These are phyloP conservation scores for Pythium utonaiense DNA, from an alignment of 352 stramenopile genomes.

Conservation along the genomic window DNA sequence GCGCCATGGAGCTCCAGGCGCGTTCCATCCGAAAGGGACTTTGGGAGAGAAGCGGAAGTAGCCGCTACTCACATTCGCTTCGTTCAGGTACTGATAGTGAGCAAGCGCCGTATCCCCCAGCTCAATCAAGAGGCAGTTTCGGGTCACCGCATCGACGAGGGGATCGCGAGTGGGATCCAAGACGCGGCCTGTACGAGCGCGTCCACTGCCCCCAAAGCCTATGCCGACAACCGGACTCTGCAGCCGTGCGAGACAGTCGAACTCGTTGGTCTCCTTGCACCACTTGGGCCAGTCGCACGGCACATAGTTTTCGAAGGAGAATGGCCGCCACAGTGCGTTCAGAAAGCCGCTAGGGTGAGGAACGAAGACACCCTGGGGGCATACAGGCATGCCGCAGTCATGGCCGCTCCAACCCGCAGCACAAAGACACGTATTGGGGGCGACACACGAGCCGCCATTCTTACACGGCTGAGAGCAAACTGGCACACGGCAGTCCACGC, in stretches of 20 bases:
- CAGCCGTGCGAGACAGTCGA: slow-evolving; percentile 86
- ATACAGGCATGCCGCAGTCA: slow-evolving; percentile 92
- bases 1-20: slow-evolving; percentile 64
- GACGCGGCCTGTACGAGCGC: slow-evolving; percentile 25
- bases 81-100: slow-evolving; percentile 88
- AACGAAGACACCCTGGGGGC: slow-evolving; percentile 92
- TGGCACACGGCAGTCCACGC: slow-evolving; percentile 90
- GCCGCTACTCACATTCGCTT: slow-evolving; percentile 60
- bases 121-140: slow-evolving; percentile 82
- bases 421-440: slow-evolving; percentile 94
- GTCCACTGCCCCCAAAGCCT: slow-evolving; percentile 30
- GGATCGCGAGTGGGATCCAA: slow-evolving; percentile 23
- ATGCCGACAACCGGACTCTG: slow-evolving; percentile 38
- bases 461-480: slow-evolving; percentile 86
- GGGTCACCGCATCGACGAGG: slow-evolving; percentile 1
- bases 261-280: slow-evolving; percentile 91
- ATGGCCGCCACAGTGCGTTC: slow-evolving; percentile 57
- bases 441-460: slow-evolving; percentile 91
- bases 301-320: slow-evolving; percentile 73
- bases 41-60: slow-evolving; percentile 82
- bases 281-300: slow-evolving; percentile 88
- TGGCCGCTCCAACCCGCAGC: slow-evolving; percentile 89
- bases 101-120: slow-evolving; percentile 71
- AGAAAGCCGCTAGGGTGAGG: slow-evolving; percentile 65
- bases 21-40: slow-evolving; percentile 83